Conservation (phyloP, 1,139 yeast species). For the Dujonia santamariae region DNA sequence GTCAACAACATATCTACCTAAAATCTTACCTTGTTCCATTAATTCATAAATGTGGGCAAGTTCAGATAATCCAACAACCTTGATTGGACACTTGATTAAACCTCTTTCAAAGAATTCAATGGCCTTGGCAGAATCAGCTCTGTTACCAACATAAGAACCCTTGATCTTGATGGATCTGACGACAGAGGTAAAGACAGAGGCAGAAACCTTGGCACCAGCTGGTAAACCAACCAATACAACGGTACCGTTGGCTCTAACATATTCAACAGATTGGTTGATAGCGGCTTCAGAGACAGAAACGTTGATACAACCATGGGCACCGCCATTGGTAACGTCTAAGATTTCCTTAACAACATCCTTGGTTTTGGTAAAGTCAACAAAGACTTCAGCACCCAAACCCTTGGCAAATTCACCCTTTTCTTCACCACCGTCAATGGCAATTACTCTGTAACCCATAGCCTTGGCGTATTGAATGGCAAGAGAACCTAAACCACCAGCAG, state of each 20-base stretch:
- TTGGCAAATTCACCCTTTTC: slow-evolving; percentile 57
- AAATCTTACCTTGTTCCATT: slow-evolving; percentile 71
- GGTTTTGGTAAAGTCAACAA: slow-evolving; percentile 56
- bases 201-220: slow-evolving; percentile 60
- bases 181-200: slow-evolving; percentile 65
- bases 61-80: slow-evolving; percentile 61
- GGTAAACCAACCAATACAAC: slow-evolving; percentile 83
- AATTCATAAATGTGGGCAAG: slow-evolving; percentile 57
- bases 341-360: slow-evolving; percentile 30
- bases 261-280: slow-evolving; percentile 63
- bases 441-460: slow-evolving; percentile 77
- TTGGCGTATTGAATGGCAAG: slow-evolving; percentile 78
- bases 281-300: slow-evolving; percentile 78
- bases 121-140: slow-evolving; percentile 78
- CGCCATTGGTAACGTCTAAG: slow-evolving; percentile 28
- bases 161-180: slow-evolving; percentile 60
- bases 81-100: slow-evolving; percentile 63
- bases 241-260: slow-evolving; percentile 72
- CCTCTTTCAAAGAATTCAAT: slow-evolving; percentile 71
- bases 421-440: slow-evolving; percentile 74
- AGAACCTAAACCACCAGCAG: slow-evolving; percentile 84
- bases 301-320: slow-evolving; percentile 75
- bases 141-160: slow-evolving; percentile 81
- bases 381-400: slow-evolving; percentile 67
- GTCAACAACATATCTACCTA: slow-evolving; percentile 73